Conservation (phyloP, 768 basidiomycete genomes). For the Suillus occidentalis region DNA sequence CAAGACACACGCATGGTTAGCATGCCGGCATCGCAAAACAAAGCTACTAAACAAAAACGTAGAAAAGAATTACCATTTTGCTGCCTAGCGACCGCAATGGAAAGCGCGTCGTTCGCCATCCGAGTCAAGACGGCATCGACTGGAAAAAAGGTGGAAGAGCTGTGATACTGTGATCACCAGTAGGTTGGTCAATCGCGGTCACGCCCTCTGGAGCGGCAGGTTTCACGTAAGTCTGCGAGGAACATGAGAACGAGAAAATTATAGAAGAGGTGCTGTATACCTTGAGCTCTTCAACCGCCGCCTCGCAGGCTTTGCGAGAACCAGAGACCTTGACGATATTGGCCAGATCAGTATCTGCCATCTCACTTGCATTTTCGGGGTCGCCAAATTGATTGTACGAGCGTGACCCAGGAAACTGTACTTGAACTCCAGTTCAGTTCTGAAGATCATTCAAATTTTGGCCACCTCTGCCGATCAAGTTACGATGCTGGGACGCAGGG, state of each 20-base stretch:
- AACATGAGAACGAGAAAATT: conserved; percentile 9
- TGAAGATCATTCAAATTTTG: conserved; percentile 87
- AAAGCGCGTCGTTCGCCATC: too few species aligned
- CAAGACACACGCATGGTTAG: too few species aligned
- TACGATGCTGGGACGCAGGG: conserved; percentile 79
- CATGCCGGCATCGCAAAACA: too few species aligned
- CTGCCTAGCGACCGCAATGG: too few species aligned
- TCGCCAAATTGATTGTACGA: conserved; percentile 82
- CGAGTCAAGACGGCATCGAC: too few species aligned
- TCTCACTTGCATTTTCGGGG: conserved; percentile 70
- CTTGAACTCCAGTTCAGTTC: conserved; percentile 73
- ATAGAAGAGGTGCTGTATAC: conserved; percentile 37
- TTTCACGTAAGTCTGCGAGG: conserved; percentile 51
- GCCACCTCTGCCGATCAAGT: conserved; percentile 91
- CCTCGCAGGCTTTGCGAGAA: conserved; percentile 70
- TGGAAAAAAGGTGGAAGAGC: too few species aligned
- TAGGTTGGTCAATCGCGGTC: conserved; percentile 49
- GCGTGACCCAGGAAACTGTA: conserved; percentile 95
- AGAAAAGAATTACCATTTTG: too few species aligned
- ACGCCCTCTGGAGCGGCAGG: conserved; percentile 47
- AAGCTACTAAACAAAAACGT: too few species aligned
- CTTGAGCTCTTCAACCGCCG: conserved; percentile 78
- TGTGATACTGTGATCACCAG: too few species aligned
- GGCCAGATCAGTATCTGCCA: conserved; percentile 63
- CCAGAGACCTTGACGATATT: conserved; percentile 93